Evolutionary conservation across 2,329 filamentous ascomycete species (phyloP), one percentile per base, ranked within the genome.

Genomic region (Arachnopeziza araneosa): DNA sequence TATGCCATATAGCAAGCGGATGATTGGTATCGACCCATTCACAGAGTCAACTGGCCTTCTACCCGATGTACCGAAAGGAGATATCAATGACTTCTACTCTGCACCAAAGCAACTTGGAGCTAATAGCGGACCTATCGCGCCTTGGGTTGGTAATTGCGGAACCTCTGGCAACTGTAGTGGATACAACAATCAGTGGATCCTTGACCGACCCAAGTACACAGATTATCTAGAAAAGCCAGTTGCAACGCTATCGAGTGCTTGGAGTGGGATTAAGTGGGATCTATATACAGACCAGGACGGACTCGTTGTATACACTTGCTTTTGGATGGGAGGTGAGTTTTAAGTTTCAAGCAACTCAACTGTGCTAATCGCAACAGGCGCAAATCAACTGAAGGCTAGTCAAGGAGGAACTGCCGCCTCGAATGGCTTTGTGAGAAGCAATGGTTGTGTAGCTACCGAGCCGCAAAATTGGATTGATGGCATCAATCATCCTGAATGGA

Each of bases 381-480:
- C 26, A n/a, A 75, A 80, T 1, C 71, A 79, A 0, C 68, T 87
- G 58, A 87, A 87, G 75, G 78, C 77, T 52, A 84, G 81, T 1
- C 85, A 88, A 74, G 83, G 83, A 17, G 76, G 81, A 50, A 69
- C 66, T 23, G 71, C 68, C 1, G 71, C 68, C 1, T 70, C 73
- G n/a, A 73, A 69, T 51, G 77, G 72, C 63, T 64, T 66, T 48
- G 79, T 84, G 8, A 80, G 84, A 58, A 73, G 91, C 77, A 91
- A 92, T 70, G 91, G 91, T 26, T 97, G 93, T 73, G 72, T 96
- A 30, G 93, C 96, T 58, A 83, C 97, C 73, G 93, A 97, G 77
- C 90, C 93, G 10, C 85, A 97, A 78, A 91, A 93, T 73, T 96
- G 87, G 84, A 96, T 96, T 70, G 92, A 96, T 71, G 91, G 83